Percentiles rank a stretch among this genome's conserved stretches.
phyloP scores from a whole-genome alignment of 2,329 filamentous ascomycete genomes.

The Pseudopyrenochaeta lycopersici region DNA sequence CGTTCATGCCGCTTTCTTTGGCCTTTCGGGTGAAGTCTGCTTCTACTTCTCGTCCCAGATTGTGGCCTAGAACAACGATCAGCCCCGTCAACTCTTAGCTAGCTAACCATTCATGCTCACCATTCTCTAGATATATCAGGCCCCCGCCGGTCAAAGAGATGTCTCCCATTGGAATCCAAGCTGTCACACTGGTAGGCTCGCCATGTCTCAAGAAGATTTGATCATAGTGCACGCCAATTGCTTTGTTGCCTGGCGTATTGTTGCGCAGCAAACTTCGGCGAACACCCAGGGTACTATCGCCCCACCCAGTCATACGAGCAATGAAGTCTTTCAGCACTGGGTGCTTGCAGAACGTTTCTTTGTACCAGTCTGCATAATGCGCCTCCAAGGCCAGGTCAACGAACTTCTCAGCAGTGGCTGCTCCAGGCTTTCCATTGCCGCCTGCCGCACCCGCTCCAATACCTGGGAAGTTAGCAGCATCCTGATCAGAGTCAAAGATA shows the following conservation, averaged over 20 bases:
- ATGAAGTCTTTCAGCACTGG: conserved; percentile 61
- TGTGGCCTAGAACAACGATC: conserved; percentile 43
- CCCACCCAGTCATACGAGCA: conserved; percentile 63
- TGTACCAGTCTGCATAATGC: conserved; percentile 57
- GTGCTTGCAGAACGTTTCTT: conserved; percentile 64
- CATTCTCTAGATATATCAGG: conserved; percentile 66
- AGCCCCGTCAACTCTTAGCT: not conserved
- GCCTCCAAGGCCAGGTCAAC: conserved; percentile 63
- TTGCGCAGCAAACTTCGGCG: conserved; percentile 64
- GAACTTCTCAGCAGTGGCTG: conserved; percentile 54
- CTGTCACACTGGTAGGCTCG: conserved; percentile 64
- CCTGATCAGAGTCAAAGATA: conserved; percentile 59
- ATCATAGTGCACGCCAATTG: conserved; percentile 69
- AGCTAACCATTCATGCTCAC: conserved; percentile 21
- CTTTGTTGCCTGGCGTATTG: conserved; percentile 65
- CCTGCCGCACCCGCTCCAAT: conserved; percentile 62
- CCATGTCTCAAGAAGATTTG: conserved; percentile 66
- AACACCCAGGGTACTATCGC: conserved; percentile 56
- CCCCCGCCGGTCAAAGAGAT: conserved; percentile 65
- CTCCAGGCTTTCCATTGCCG: conserved; percentile 57
- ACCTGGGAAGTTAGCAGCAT: conserved; percentile 58
- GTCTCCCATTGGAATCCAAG: conserved; percentile 67
- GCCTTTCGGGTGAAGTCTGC: conserved; percentile 60
- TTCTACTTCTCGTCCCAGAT: conserved; percentile 61
- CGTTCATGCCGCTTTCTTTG: conserved; percentile 58